Percentiles rank a stretch among this genome's conserved stretches.
These are phyloP conservation scores for Musa troglodytarum DNA, from an alignment of 176 grass and related monocot genomes.

Conservation along the genomic window DNA sequence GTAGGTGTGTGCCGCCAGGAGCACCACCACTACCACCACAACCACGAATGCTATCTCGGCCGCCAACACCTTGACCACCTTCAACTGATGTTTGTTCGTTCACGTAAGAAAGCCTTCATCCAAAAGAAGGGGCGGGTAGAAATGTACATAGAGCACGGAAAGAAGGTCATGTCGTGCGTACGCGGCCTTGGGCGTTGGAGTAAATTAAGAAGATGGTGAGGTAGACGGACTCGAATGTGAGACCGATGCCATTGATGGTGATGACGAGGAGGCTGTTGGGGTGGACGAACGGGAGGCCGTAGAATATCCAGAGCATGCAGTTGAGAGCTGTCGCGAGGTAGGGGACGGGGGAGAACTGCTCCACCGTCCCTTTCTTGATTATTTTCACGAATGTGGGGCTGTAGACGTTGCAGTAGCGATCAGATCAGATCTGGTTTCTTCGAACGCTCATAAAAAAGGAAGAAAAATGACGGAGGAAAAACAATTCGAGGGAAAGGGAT, in stretches of 20 bases:
- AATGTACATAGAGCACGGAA: not conserved
- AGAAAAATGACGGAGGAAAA: no score
- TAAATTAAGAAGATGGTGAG: slow-evolving; percentile 56
- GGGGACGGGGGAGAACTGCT: slow-evolving; percentile 61
- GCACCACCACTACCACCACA: slow-evolving; percentile 32
- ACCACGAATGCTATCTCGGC: slow-evolving; percentile 37
- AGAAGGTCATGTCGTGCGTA: not conserved
- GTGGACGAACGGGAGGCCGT: slow-evolving; percentile 76
- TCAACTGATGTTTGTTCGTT: not conserved
- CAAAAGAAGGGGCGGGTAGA: not conserved
- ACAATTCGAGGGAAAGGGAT: not conserved
- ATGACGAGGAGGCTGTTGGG: slow-evolving; percentile 68
- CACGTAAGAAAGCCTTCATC: no score
- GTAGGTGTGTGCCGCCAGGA: slow-evolving; percentile 34
- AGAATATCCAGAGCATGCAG: slow-evolving; percentile 78
- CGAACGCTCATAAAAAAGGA: not conserved
- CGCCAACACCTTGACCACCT: slow-evolving; percentile 27
- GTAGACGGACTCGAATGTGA: slow-evolving; percentile 50
- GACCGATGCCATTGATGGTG: slow-evolving; percentile 73
- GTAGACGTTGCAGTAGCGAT: not conserved
- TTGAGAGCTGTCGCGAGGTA: slow-evolving; percentile 87
- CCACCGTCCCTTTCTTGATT: slow-evolving; percentile 38
- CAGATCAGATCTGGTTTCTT: no score
- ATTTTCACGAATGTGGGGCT: slow-evolving; percentile 62
- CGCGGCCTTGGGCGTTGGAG: slow-evolving; percentile 28